Percentiles rank a stretch among this genome's conserved stretches.
Conservation (phyloP, 2,329 filamentous ascomycete genomes). For the Hyphodiscus sp. region DNA sequence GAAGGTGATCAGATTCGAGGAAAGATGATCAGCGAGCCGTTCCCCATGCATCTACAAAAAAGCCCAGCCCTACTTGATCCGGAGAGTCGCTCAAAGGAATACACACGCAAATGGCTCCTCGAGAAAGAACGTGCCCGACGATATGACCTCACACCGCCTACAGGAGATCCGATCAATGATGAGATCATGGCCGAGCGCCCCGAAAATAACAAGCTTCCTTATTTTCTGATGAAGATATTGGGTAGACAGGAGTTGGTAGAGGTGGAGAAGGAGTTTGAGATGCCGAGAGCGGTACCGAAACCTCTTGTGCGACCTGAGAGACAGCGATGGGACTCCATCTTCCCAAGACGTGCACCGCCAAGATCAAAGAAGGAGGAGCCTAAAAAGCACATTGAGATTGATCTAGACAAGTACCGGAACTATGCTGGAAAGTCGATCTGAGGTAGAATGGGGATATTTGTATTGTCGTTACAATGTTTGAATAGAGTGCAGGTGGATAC, state of each 20-base stretch:
- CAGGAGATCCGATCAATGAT: neutral
- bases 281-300: slow-evolving; percentile 1
- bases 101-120: slow-evolving; percentile 1
- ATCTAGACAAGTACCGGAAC: neutral
- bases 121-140: neutral
- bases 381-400: neutral
- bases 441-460: too few relatives aligned
- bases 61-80: neutral
- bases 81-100: neutral
- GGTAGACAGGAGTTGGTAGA: neutral
- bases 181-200: neutral
- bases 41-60: neutral
- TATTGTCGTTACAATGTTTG: too few relatives aligned
- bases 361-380: neutral
- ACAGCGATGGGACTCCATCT: neutral
- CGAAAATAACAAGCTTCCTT: neutral
- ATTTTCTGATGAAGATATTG: neutral
- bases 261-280: neutral
- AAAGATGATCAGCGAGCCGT: neutral
- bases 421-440: neutral
- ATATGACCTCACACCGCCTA: neutral
- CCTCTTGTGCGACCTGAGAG: neutral
- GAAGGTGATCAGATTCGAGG: neutral
- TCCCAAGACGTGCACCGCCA: neutral
- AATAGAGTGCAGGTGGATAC: too few relatives aligned